These are phyloP conservation scores for Lipomyces orientalis DNA, from an alignment of 805 yeast genomes.

Conservation along the genomic window DNA sequence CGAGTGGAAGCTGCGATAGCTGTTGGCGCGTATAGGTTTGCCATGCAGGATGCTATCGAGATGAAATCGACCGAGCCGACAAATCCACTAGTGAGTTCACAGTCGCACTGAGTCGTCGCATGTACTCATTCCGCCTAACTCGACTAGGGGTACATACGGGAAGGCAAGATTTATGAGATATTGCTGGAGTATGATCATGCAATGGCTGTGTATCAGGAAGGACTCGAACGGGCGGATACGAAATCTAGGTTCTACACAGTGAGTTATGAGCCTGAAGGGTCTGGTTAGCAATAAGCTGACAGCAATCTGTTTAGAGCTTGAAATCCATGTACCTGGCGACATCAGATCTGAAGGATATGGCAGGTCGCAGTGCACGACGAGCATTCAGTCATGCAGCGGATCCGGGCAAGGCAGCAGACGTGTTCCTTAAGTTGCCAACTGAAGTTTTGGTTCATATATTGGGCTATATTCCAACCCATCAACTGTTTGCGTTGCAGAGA, in stretches of 20 bases:
- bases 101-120: background rate
- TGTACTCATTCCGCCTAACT: background rate
- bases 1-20: conserved; percentile 1
- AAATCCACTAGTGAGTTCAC: background rate
- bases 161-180: conserved; percentile 1
- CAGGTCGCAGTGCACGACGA: background rate
- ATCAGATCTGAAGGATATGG: background rate
- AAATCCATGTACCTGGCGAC: background rate
- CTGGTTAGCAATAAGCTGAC: background rate
- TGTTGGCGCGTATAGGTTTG: background rate
- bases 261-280: background rate
- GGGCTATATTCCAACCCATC: background rate
- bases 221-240: background rate
- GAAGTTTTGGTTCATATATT: background rate
- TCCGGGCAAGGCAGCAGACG: background rate
- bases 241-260: background rate
- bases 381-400: background rate
- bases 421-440: background rate
- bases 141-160: background rate
- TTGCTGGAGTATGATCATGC: background rate
- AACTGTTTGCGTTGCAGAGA: background rate
- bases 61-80: background rate
- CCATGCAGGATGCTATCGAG: background rate
- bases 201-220: background rate
- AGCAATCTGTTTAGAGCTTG: background rate